A percentile compares a stretch with the other conserved stretches of the same genome.
Conservation (phyloP, 192 early-diverging fungal species). For the Coemansia sp. region DNA sequence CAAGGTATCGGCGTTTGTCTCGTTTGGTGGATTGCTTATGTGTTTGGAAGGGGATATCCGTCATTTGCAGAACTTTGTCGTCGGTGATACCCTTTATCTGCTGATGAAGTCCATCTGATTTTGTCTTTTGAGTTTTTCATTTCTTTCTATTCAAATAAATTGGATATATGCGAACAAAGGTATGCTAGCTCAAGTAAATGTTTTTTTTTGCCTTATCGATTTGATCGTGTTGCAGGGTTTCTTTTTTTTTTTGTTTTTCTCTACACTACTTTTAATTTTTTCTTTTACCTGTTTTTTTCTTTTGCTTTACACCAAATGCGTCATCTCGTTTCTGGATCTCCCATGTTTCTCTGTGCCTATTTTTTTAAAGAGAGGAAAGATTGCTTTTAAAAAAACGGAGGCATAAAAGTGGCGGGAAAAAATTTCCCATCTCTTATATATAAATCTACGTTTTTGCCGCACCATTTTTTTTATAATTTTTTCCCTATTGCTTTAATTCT, state of each 20-base stretch:
- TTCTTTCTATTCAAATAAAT: too few relatives aligned
- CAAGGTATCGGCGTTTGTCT: constrained; percentile 79
- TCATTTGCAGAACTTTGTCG: constrained; percentile 76
- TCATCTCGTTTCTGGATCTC: constrained; percentile 2
- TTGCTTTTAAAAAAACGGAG: not conserved
- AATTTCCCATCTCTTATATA: not conserved
- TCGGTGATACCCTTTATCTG: constrained; percentile 90
- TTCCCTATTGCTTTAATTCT: not conserved
- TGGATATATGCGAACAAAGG: too few relatives aligned
- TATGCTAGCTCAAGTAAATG: not conserved
- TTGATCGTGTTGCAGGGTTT: not conserved
- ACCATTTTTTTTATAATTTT: not conserved
- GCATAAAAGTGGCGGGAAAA: not conserved
- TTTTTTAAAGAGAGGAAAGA: not conserved
- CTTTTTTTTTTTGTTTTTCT: too few relatives aligned
- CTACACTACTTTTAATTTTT: not conserved
- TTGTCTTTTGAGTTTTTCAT: not conserved
- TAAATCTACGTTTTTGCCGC: not conserved
- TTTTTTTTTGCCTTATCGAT: not conserved
- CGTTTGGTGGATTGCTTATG: constrained; percentile 92
- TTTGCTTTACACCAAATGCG: not conserved
- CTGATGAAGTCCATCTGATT: constrained; percentile 65
- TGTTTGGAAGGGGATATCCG: constrained; percentile 82
- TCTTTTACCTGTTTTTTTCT: constrained; percentile 1
- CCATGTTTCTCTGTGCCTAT: too few relatives aligned